Conservation (phyloP, 2,329 filamentous ascomycete species). For the Dothideomycetes sp. region DNA sequence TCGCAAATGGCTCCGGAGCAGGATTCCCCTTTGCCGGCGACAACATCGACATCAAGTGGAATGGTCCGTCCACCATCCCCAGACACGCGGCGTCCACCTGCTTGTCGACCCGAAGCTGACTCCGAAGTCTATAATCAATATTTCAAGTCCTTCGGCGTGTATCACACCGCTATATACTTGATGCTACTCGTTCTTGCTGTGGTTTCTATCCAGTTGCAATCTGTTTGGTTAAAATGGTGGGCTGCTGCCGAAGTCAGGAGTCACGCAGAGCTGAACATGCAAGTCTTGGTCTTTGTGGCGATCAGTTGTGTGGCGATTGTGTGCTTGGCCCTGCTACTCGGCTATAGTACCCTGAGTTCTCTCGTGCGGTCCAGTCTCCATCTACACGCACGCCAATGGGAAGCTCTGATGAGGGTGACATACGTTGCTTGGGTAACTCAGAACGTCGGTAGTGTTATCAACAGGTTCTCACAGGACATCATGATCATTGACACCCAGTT, state of each 20-base stretch:
- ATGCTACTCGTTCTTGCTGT: neutral
- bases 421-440: conserved; percentile 11
- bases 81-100: no score
- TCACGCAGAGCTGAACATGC: neutral
- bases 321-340: neutral
- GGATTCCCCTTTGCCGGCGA: neutral
- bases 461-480: conserved; percentile 41
- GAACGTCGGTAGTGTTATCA: conserved; percentile 19
- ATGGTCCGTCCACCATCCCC: neutral
- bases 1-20: neutral
- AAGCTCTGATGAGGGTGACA: conserved; percentile 12
- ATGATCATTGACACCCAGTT: conserved; percentile 38
- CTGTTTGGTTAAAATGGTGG: conserved; percentile 15
- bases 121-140: neutral
- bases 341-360: conserved; percentile 12
- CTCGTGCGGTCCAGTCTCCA: conserved; percentile 13
- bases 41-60: conserved; percentile 1
- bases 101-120: no score
- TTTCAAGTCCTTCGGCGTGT: conserved; percentile 9
- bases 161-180: conserved; percentile 12
- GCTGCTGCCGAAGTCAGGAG: conserved; percentile 27
- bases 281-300: conserved; percentile 6
- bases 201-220: conserved; percentile 4
- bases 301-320: neutral
- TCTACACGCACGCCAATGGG: conserved; percentile 14